phyloP scores from a whole-genome alignment of 352 stramenopile species.

The Pythium aquatile region DNA sequence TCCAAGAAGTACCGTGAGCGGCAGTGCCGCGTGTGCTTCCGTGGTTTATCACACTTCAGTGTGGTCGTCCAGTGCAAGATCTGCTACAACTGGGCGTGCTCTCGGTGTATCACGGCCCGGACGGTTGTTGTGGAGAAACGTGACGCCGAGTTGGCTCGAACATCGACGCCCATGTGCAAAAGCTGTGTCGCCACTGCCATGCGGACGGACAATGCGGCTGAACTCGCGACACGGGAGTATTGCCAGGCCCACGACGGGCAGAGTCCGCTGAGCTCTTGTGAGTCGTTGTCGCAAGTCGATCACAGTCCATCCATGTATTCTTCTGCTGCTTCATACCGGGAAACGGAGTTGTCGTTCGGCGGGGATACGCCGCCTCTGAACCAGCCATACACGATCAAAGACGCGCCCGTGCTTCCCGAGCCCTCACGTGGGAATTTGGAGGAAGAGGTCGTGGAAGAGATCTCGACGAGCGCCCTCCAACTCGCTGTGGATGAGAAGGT shows the following conservation, averaged over 20 bases:
- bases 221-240: neutral
- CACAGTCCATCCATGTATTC: no score
- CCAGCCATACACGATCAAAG: no score
- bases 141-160: neutral
- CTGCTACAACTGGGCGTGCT: neutral
- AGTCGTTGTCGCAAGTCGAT: neutral
- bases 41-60: neutral
- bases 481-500: neutral
- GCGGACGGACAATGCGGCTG: neutral
- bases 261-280: neutral
- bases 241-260: no score
- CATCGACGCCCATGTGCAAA: neutral
- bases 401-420: no score
- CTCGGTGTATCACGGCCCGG: neutral
- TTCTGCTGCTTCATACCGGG: no score
- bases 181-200: neutral
- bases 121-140: neutral
- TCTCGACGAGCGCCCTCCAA: neutral
- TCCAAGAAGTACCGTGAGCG: neutral
- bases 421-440: neutral
- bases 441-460: neutral
- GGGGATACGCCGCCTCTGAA: neutral
- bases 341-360: neutral
- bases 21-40: neutral
- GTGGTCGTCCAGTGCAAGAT: neutral